Conservation (phyloP, 306 rosid genomes). For the Leucaena leucocephala region DNA sequence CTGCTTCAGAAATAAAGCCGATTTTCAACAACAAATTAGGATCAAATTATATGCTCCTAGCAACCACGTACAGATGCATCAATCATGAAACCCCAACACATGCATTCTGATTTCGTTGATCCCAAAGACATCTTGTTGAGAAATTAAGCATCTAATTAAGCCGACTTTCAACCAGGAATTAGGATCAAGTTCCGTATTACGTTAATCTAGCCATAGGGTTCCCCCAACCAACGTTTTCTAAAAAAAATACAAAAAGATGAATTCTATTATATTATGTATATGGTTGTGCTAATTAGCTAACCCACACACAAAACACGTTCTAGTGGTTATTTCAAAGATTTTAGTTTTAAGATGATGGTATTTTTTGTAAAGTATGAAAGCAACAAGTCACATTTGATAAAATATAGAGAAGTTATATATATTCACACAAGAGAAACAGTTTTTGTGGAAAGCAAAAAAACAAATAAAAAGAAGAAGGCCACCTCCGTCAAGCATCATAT, state of each 20-base stretch:
- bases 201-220: no score
- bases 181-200: neutral
- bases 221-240: no score
- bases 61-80: no score
- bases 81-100: no score
- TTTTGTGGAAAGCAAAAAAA: neutral
- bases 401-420: neutral
- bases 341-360: neutral
- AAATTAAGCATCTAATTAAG: neutral
- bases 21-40: no score
- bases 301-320: neutral
- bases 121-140: no score
- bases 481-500: slow-evolving; percentile 44
- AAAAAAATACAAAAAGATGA: no score
- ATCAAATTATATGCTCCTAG: no score
- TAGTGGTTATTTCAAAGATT: no score
- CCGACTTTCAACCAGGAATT: neutral
- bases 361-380: slow-evolving; percentile 11
- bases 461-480: neutral
- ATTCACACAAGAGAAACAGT: neutral
- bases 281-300: neutral
- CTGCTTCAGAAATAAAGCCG: neutral
- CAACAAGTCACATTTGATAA: slow-evolving; percentile 5
- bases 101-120: no score
- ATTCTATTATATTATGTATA: neutral